A percentile compares a stretch with the other conserved stretches of the same genome.
These are phyloP conservation scores for Parafenestella ontariensis DNA, from an alignment of 2,329 filamentous ascomycete genomes.

Conservation along the genomic window DNA sequence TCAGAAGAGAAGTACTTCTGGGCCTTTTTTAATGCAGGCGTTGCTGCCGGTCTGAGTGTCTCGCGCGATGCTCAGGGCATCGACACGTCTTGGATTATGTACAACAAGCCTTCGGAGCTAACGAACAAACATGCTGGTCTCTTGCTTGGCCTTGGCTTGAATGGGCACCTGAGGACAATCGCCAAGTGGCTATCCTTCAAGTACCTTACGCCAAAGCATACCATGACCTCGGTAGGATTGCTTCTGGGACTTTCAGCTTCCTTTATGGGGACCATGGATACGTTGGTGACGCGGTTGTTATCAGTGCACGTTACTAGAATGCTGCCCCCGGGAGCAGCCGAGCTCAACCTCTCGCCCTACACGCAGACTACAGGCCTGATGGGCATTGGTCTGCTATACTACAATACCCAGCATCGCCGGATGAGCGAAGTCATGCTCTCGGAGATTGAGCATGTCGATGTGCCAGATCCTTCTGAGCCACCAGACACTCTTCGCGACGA, in stretches of 20 bases:
- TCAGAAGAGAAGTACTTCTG: slow-evolving; percentile 97
- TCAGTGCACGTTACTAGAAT: slow-evolving; percentile 97
- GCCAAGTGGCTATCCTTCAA: slow-evolving; percentile 99
- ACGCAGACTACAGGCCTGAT: slow-evolving; percentile 97
- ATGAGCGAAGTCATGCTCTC: slow-evolving; percentile 99
- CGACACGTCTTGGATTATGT: slow-evolving; percentile 98
- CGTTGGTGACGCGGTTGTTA: slow-evolving; percentile 86
- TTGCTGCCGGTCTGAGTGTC: slow-evolving; percentile 89
- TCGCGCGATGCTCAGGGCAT: slow-evolving; percentile 90
- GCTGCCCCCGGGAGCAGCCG: slow-evolving; percentile 88
- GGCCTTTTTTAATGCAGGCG: slow-evolving; percentile 98
- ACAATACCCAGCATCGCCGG: slow-evolving; percentile 91
- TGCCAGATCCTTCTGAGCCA: slow-evolving; percentile 71
- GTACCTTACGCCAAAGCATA: slow-evolving; percentile 98
- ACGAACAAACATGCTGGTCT: slow-evolving; percentile 98
- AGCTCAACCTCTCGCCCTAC: slow-evolving; percentile 89
- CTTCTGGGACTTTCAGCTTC: slow-evolving; percentile 90
- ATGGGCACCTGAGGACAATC: slow-evolving; percentile 90
- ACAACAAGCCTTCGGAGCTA: slow-evolving; percentile 92
- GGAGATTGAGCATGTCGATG: slow-evolving; percentile 87
- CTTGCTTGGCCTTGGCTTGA: slow-evolving; percentile 85
- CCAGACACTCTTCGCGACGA: slow-evolving; percentile 88
- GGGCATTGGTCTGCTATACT: slow-evolving; percentile 95
- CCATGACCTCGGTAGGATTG: slow-evolving; percentile 98
- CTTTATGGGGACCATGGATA: slow-evolving; percentile 97